Evolutionary conservation across 768 basidiomycete genomes (phyloP).

Genomic region (Cystobasidium onofrii): DNA sequence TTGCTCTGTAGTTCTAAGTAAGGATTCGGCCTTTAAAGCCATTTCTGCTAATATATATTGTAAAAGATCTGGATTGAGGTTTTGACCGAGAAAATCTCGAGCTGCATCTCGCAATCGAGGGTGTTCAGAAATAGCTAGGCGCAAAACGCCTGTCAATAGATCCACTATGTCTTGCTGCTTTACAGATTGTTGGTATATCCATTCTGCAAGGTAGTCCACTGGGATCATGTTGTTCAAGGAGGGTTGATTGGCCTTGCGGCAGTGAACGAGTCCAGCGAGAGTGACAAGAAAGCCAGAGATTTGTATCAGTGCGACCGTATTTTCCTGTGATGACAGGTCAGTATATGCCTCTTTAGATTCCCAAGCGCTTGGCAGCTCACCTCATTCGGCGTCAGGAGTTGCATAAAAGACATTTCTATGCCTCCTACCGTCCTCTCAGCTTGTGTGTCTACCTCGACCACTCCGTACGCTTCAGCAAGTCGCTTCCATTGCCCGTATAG

Average conservation of each 20-base stretch:
- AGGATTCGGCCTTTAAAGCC: neutral
- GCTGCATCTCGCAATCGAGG: conserved; percentile 62
- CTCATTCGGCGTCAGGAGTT: neutral
- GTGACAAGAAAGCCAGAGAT: conserved; percentile 3
- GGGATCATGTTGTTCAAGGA: neutral
- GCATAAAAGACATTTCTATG: neutral
- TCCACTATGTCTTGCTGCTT: neutral
- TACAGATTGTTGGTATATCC: neutral
- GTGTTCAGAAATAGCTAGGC: neutral
- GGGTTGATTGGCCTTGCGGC: neutral
- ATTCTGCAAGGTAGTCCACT: neutral
- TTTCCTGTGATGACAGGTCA: neutral
- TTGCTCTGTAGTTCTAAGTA: conserved; percentile 33
- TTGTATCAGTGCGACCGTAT: neutral
- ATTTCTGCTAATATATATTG: conserved; percentile 31
- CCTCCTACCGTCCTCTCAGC: neutral
- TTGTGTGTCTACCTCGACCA: neutral
- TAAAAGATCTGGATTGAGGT: conserved; percentile 65
- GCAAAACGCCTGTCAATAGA: neutral
- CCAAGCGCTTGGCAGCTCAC: neutral
- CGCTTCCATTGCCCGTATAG: neutral
- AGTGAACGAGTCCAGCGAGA: neutral
- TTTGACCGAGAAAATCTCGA: conserved; percentile 68
- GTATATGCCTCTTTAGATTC: neutral
- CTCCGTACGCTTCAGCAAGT: neutral